Percentiles rank a stretch among this genome's conserved stretches.
These are phyloP conservation scores for Fomitopsis pulvina DNA, from an alignment of 768 basidiomycete species.

Conservation along the genomic window DNA sequence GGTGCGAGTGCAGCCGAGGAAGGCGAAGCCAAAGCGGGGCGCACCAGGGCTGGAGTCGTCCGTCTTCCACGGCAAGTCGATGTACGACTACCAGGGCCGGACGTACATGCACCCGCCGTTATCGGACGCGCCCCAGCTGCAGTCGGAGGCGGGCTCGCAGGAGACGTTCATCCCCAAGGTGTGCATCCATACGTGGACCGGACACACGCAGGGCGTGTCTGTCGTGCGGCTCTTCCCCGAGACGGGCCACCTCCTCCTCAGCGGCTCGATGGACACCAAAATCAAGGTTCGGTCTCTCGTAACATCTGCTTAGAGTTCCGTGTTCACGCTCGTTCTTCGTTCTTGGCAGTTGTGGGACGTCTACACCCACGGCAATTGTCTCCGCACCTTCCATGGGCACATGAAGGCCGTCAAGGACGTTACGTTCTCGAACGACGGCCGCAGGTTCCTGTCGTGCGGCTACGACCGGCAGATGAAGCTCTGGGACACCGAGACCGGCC, in stretches of 20 bases:
- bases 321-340: background rate
- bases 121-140: conserved; percentile 81
- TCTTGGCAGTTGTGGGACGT: conserved; percentile 88
- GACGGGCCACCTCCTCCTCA: conserved; percentile 88
- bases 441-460: conserved; percentile 82
- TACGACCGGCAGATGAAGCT: conserved; percentile 98
- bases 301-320: conserved; percentile 10
- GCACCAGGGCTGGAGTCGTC: conserved; percentile 85
- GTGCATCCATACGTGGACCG: conserved; percentile 97
- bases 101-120: conserved; percentile 95
- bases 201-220: conserved; percentile 95
- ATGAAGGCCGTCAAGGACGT: conserved; percentile 95
- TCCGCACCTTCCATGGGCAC: conserved; percentile 96
- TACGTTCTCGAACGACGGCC: conserved; percentile 91
- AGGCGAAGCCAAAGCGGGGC: conserved; percentile 74
- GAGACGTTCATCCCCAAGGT: conserved; percentile 93
- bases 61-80: conserved; percentile 94
- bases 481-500: conserved; percentile 99
- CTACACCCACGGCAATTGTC: conserved; percentile 92
- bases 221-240: conserved; percentile 89
- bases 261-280: conserved; percentile 97
- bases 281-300: conserved; percentile 64
- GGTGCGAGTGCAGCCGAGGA: conserved; percentile 52
- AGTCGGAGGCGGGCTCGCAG: conserved; percentile 73
- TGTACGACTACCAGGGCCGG: conserved; percentile 95